Base-by-base conservation (phyloP, 2,329 filamentous ascomycete genomes). In the Parascedosporium putredinis region DNA sequence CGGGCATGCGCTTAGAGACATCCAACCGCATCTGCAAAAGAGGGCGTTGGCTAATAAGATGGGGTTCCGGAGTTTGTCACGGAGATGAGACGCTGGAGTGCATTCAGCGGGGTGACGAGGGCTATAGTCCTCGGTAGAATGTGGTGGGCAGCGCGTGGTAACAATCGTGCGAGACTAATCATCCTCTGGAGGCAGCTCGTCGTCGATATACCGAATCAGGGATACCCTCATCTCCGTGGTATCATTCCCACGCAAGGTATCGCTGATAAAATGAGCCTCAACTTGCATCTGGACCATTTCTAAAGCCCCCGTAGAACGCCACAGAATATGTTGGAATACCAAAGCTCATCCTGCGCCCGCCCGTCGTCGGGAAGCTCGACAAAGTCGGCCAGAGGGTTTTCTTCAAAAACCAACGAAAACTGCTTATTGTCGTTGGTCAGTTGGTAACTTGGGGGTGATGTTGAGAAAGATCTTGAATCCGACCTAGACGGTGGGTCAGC, bases 211-310 rank as follows among this genome's bases (percentile, higher is more conserved):
- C 59, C 91, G 79, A 59, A 97, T 79, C 59, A 98, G 70, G 24
- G 88, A 88, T 61, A 98, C 84, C 60, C 91, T 79, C 87, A 98
- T 96, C 73, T 98, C 93, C 1, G 93, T 98, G 16, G 87, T 91
- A 64, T 98, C 93, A 61, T 96, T 91, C 3, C 93, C 93, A 51
- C 89, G 81, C 53, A 98, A 73, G 27, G 95, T 78, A 65, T 98
- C 93, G 64, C 88, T 96, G 60, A 95, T 86, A 64, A 97, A 98
- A 63, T 95, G 90, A 44, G 88, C 88, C 64, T 98, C 91, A 3
- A 97, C 89, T 67, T 97, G 93, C 88, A 97, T 95, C 76, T 97
- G 91, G 61, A 97, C 91, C 93, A 98, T 98, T 67, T 98, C 93
- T 52, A 98, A 67, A 1, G 91, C 84, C 12, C 93, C 93, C 93